Conservation (phyloP, 2,329 filamentous ascomycete species). For the Corynespora cassiicola region DNA sequence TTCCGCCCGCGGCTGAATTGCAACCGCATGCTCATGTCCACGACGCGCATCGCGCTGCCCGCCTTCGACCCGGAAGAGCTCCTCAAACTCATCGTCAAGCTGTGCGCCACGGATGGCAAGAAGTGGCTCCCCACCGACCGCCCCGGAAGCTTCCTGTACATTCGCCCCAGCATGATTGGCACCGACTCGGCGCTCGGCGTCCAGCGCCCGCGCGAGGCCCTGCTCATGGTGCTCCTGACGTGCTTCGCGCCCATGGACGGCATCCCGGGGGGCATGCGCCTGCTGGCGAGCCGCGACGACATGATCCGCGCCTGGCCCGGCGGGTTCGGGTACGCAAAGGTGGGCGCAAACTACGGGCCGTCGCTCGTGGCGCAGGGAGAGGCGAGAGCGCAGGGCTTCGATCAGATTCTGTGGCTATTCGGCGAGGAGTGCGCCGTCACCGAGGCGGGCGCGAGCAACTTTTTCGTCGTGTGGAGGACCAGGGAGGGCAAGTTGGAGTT, state of each 20-base stretch:
- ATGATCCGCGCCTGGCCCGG: constrained; percentile 92
- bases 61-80: constrained; percentile 74
- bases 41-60: constrained; percentile 74
- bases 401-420: constrained; percentile 95
- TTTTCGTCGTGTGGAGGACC: constrained; percentile 82
- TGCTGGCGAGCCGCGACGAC: constrained; percentile 81
- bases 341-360: constrained; percentile 93
- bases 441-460: constrained; percentile 91
- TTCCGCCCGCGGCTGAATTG: constrained; percentile 81
- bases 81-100: constrained; percentile 73
- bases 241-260: constrained; percentile 55
- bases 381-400: constrained; percentile 74
- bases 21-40: constrained; percentile 64
- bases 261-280: constrained; percentile 59
- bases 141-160: constrained; percentile 77
- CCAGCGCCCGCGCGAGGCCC: constrained; percentile 78
- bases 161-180: constrained; percentile 86
- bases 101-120: constrained; percentile 75
- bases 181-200: constrained; percentile 83
- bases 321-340: constrained; percentile 89
- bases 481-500: constrained; percentile 71
- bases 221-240: constrained; percentile 79
- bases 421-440: constrained; percentile 79
- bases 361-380: constrained; percentile 78
- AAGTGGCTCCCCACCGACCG: constrained; percentile 79